phyloP scores from a whole-genome alignment of 2,329 filamentous ascomycete genomes.

The Gaeumannomyces sp. region DNA sequence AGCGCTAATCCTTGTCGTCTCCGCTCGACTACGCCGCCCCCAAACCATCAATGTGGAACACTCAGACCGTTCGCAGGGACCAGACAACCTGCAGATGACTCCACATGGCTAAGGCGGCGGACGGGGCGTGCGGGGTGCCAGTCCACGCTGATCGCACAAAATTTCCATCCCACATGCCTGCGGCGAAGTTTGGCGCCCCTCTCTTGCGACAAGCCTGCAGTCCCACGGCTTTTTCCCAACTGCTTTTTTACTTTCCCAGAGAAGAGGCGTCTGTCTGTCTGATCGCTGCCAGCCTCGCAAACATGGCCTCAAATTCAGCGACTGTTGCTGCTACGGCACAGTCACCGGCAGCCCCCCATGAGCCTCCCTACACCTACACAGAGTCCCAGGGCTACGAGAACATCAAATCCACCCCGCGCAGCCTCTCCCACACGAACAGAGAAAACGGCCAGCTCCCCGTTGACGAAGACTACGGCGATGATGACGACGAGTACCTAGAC shows the following conservation, averaged over 20 bases:
- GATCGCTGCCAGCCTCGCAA: not conserved
- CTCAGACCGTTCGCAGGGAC: not conserved
- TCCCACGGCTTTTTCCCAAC: not conserved
- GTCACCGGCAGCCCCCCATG: slow-evolving; percentile 31
- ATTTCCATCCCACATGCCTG: not conserved
- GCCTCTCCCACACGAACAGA: slow-evolving; percentile 21
- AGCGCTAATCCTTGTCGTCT: not conserved
- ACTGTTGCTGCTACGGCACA: not conserved
- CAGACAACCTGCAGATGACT: not conserved
- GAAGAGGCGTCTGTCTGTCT: no score
- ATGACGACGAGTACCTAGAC: slow-evolving; percentile 33
- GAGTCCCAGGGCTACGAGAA: slow-evolving; percentile 38
- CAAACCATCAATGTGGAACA: not conserved
- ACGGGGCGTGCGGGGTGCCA: no score
- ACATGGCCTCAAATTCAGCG: slow-evolving; percentile 2
- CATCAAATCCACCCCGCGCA: slow-evolving; percentile 22
- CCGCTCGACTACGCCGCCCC: no score
- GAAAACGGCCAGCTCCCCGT: slow-evolving; percentile 25
- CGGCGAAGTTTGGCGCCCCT: not conserved
- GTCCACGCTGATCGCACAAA: not conserved
- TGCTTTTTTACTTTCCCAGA: not conserved
- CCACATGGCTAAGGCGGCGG: not conserved
- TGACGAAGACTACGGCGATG: slow-evolving; percentile 25
- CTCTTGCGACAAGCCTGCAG: not conserved
- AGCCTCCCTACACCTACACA: slow-evolving; percentile 38